These are phyloP conservation scores for Corymbia maculata DNA, from an alignment of 345 rosid genomes.

Conservation along the genomic window DNA sequence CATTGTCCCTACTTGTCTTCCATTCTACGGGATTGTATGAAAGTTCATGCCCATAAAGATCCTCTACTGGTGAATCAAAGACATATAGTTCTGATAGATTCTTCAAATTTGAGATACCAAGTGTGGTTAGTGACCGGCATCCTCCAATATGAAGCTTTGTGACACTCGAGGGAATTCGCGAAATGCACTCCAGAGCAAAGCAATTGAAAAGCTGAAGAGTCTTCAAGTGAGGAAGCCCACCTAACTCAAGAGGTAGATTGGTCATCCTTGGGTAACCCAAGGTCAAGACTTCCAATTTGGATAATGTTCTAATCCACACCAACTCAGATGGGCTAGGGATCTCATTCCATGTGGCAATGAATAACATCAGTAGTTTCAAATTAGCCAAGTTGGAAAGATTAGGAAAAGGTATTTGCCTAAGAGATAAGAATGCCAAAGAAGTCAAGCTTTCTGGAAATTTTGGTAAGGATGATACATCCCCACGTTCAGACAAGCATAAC, in stretches of 20 bases:
- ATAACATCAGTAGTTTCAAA: not conserved
- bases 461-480: no score
- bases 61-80: not conserved
- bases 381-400: not conserved
- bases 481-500: not conserved
- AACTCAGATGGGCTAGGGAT: no score
- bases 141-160: not conserved
- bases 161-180: not conserved
- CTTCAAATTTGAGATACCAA: not conserved
- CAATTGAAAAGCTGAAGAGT: not conserved
- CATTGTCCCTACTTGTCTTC: not conserved
- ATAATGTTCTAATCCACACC: not conserved
- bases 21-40: not conserved
- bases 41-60: not conserved
- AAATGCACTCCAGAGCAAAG: fast-evolving
- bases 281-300: not conserved
- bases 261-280: not conserved
- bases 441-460: not conserved
- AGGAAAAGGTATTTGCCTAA: fast-evolving
- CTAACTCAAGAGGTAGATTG: fast-evolving
- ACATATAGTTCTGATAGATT: not conserved
- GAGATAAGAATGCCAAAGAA: fast-evolving
- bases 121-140: not conserved
- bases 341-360: no score
- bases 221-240: not conserved